Base-by-base conservation (phyloP, 345 rosid genomes). In the Eucalyptus rudis region DNA sequence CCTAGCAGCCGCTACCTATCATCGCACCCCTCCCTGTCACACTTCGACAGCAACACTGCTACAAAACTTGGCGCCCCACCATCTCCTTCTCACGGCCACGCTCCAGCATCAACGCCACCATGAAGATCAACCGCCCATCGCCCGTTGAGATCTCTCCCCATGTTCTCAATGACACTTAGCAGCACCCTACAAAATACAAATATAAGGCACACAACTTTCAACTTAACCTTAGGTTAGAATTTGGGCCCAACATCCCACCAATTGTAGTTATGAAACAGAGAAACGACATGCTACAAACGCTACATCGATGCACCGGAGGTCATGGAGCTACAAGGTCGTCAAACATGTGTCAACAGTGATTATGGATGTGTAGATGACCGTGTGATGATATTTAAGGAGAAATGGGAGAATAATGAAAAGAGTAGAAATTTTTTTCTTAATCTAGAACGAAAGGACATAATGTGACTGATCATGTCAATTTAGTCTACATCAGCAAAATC, bases 61-160 rank as follows among this genome's bases (percentile, higher is more conserved):
- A 7, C 33, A 14, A 62, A 29, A 4, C 71, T 62, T 1, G 36
- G 33, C 12, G 8, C 71, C 79, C 79, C 79, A 8, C 22, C 79
- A 1, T 31, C 79, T 66, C 40, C 22, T 66, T 64, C 20, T 64
- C 36, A 2, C 7, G 40, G 19, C 36, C 10, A 16, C 0, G 0
- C 2, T 64, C 36, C 10, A 25, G 76, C 76, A 64, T 19, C 33
- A 13, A n/a, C 17, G 71, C 19, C 36, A 13, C 1, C 71, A 25
- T n/a, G 71, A 29, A 64, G 19, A 64, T 64, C 36, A 64, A 7
- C 36, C 36, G 0, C 33, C 71, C 19, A 62, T 62, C 33, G 17
- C 71, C 2, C 36, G 7, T 64, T 10, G 19, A 13, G 71, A 64
- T 64, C 36, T 64, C 71, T 64, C 36, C 13, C 36, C 36, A 2